Base-by-base conservation (phyloP, 306 rosid genomes). In the Glycine latifolia region DNA sequence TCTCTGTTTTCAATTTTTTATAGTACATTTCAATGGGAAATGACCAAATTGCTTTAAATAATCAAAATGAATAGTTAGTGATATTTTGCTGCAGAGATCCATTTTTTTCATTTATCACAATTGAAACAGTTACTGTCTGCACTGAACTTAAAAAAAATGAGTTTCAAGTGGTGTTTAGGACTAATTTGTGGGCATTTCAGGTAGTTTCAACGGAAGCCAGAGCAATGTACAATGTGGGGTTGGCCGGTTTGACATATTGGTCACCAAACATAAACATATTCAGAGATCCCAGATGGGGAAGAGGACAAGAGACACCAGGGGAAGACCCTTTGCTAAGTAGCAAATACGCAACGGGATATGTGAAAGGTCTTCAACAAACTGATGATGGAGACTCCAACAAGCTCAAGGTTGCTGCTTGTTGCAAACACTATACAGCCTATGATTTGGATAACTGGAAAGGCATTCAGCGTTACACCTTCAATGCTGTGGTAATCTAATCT, bases 401-500 rank as follows among this genome's bases (percentile, higher is more conserved):
- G 84, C 99, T 96, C n/a, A 96, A 96, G 86, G 99, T 96, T 84
- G 99, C 99, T 31, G 99, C 99, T 39, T 96, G 99, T 63, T 96
- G 99, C 82, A 96, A 96, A 84, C 99, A 96, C 77, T 96, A 96
- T 46, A 96, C 99, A 14, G 99, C 98, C 69, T 96, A 96, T 74
- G 99, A 96, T 88, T 1, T 96, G 83, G 99, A 96, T 76, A 88
- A 92, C 33, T 96, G 99, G 99, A 96, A 94, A 85, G 99, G 99
- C 8, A 49, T 86, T 50, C 95, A 91, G 14, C 92, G 99, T 59
- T 93, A 83, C 89, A 88, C 79, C 82, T 96, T 96, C 84, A 86
- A 96, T 85, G 97, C 99, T 37, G 89, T 88, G 90, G 99, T 96
- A 90, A 83, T 69, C 67, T 70, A 71, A 60, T 10, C 4, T 26